Percentiles rank a stretch among this genome's conserved stretches.
These are phyloP conservation scores for Cytauxzoon felis DNA, from an alignment of 169 alveolate genomes.

Conservation along the genomic window DNA sequence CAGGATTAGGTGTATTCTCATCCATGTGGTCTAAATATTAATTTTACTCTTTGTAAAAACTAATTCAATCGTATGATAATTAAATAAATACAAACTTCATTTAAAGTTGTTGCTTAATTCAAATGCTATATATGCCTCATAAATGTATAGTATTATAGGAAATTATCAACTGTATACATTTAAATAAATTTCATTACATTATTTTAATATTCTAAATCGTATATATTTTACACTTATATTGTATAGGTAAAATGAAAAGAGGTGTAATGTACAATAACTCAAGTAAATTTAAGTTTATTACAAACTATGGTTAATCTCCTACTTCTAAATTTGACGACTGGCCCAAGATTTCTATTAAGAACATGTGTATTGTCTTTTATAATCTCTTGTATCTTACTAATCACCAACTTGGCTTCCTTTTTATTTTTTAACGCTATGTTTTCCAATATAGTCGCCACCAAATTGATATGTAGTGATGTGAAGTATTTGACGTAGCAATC, in stretches of 20 bases:
- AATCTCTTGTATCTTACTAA: not conserved
- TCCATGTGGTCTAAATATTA: not conserved
- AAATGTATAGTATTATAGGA: too few relatives aligned
- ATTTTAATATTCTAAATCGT: too few relatives aligned
- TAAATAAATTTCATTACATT: too few relatives aligned
- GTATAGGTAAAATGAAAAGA: too few relatives aligned
- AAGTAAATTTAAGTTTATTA: conserved; percentile 10
- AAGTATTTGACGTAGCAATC: conserved; percentile 14
- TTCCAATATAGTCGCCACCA: conserved; percentile 29
- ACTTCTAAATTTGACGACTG: conserved; percentile 4
- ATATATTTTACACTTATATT: too few relatives aligned
- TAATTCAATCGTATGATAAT: too few relatives aligned
- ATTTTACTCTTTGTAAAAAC: too few relatives aligned
- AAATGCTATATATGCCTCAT: too few relatives aligned
- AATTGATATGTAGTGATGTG: conserved; percentile 8
- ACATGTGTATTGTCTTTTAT: conserved; percentile 5
- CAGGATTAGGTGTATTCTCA: not conserved
- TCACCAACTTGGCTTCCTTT: conserved; percentile 26
- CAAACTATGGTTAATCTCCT: conserved; percentile 10
- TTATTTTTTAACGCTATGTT: conserved; percentile 17
- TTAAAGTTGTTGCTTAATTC: too few relatives aligned
- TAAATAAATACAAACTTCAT: too few relatives aligned
- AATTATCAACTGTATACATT: too few relatives aligned
- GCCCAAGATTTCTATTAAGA: conserved; percentile 1
- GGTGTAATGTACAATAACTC: too few relatives aligned